Percentiles rank a stretch among this genome's conserved stretches.
These are phyloP conservation scores for Boletus speciosus DNA, from an alignment of 768 basidiomycete genomes.

Conservation along the genomic window DNA sequence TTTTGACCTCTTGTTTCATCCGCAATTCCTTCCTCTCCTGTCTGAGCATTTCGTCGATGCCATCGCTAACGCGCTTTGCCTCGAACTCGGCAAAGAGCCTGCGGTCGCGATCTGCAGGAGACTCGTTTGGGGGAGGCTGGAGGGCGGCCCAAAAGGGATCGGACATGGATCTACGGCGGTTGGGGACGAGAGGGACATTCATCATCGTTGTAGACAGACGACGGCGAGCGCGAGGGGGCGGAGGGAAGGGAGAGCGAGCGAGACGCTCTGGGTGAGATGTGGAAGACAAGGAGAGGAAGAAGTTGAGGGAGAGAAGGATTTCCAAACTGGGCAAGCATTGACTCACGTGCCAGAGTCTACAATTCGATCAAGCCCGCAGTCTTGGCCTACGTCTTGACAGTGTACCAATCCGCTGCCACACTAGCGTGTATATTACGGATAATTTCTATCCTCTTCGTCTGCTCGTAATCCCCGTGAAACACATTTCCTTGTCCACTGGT, in stretches of 20 bases:
- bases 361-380: too few relatives aligned
- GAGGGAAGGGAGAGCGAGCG: conserved; percentile 5
- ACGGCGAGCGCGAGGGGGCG: not conserved
- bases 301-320: conserved; percentile 25
- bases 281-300: conserved; percentile 15
- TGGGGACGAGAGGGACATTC: conserved; percentile 32
- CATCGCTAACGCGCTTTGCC: conserved; percentile 70
- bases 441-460: not conserved
- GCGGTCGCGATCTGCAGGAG: conserved; percentile 58
- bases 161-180: conserved; percentile 46
- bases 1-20: conserved; percentile 62
- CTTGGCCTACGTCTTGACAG: too few relatives aligned
- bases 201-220: conserved; percentile 12
- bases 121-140: conserved; percentile 70
- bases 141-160: conserved; percentile 71
- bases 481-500: not conserved
- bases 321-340: conserved; percentile 21
- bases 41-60: conserved; percentile 76
- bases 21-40: conserved; percentile 63
- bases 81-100: conserved; percentile 65
- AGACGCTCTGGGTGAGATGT: conserved; percentile 20
- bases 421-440: not conserved
- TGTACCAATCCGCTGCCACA: not conserved
- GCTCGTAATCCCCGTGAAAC: not conserved
- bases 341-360: conserved; percentile 14